Conservation (phyloP, 208 protist species). For the Leishmania tropica region DNA sequence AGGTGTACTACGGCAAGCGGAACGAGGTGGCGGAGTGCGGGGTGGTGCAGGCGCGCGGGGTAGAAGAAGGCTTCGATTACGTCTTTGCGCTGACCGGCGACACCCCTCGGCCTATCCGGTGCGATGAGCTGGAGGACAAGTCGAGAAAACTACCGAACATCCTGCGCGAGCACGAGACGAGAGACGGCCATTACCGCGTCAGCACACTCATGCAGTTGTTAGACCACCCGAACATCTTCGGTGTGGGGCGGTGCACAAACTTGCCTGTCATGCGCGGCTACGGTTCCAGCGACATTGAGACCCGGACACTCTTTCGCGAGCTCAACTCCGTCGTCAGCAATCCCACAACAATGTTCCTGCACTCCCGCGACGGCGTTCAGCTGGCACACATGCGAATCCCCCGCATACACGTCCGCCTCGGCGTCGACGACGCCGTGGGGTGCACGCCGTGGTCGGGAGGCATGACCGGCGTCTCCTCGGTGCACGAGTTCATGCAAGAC, state of each 20-base stretch:
- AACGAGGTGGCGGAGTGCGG: conserved; percentile 36
- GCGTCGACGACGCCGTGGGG: conserved; percentile 71
- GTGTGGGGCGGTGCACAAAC: conserved; percentile 75
- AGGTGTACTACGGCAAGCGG: conserved; percentile 70
- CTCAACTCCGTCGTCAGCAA: conserved; percentile 77
- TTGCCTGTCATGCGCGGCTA: conserved; percentile 66
- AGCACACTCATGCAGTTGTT: conserved; percentile 89
- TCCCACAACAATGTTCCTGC: conserved; percentile 62
- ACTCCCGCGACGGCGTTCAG: conserved; percentile 60
- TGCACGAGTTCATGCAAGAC: conserved; percentile 86
- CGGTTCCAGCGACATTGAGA: conserved; percentile 77
- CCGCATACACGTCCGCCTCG: conserved; percentile 73
- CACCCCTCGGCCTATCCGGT: conserved; percentile 63
- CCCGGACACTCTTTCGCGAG: conserved; percentile 73
- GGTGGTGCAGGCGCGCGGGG: conserved; percentile 31
- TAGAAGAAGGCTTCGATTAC: conserved; percentile 74
- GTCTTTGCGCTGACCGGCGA: conserved; percentile 80
- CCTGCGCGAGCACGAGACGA: conserved; percentile 65
- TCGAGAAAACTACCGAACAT: conserved; percentile 42
- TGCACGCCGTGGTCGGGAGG: conserved; percentile 82
- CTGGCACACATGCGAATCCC: conserved; percentile 65
- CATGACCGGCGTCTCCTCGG: conserved; percentile 61
- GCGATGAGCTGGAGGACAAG: conserved; percentile 24
- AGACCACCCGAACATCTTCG: conserved; percentile 76
- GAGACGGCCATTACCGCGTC: conserved; percentile 81